Percentiles rank a stretch among this genome's conserved stretches.
These are phyloP conservation scores for Ganoderma boninense DNA, from an alignment of 1,284 basidiomycete genomes.

Conservation along the genomic window DNA sequence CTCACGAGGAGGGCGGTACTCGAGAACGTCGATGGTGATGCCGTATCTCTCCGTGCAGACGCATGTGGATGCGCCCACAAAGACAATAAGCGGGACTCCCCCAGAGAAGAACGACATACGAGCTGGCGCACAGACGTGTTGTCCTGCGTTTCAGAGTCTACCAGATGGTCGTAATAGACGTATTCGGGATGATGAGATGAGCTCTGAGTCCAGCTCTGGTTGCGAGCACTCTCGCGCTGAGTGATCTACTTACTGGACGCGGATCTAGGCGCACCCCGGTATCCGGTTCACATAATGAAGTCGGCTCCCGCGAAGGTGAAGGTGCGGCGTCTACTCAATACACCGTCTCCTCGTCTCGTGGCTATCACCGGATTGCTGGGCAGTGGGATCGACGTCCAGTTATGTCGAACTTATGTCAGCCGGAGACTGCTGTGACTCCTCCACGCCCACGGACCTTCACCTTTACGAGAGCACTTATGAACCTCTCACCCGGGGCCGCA, in stretches of 20 bases:
- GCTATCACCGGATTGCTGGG: background rate
- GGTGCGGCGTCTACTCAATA: background rate
- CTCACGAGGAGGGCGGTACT: background rate
- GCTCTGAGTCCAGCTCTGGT: background rate
- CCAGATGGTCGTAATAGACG: background rate
- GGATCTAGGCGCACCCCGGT: background rate
- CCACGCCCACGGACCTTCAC: background rate
- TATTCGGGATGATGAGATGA: background rate
- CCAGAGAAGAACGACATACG: background rate
- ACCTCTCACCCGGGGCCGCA: background rate
- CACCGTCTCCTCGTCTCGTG: background rate
- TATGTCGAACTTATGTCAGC: slow-evolving; percentile 2
- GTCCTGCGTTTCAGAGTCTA: background rate
- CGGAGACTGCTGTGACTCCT: background rate
- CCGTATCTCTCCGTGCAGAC: background rate
- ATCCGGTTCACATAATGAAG: background rate
- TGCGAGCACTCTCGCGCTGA: background rate
- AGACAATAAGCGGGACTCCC: background rate
- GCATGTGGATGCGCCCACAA: background rate
- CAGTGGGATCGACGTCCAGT: slow-evolving; percentile 1
- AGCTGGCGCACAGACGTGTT: background rate
- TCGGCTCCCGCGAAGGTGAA: background rate
- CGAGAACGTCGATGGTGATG: background rate
- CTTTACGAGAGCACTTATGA: background rate
- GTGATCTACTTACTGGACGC: background rate